Percentiles rank a stretch among this genome's conserved stretches.
Evolutionary conservation across 73 alveolate genomes (phyloP).

Genomic region (Paramecium sexaurelia): DNA sequence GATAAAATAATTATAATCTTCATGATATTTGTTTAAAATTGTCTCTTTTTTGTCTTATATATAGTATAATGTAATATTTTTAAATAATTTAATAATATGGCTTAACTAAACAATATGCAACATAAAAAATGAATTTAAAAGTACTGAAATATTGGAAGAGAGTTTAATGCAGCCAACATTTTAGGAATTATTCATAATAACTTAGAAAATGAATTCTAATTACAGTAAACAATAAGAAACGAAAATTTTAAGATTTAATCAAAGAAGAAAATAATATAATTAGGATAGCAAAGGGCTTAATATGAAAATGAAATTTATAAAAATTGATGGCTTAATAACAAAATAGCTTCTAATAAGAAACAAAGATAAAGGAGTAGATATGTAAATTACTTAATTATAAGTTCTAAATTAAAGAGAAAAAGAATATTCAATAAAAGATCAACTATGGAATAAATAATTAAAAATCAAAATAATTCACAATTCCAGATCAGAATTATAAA

Average conservation of each 20-base stretch:
- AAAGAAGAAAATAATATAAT: slow-evolving; percentile 10
- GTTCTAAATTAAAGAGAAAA: slow-evolving; percentile 2
- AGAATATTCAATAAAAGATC: slow-evolving; percentile 32
- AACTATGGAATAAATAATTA: slow-evolving; percentile 22
- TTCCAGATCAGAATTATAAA: slow-evolving; percentile 32
- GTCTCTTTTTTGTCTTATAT: neutral
- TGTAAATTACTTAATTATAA: neutral
- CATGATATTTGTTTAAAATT: neutral
- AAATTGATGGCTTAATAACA: neutral
- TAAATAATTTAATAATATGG: neutral
- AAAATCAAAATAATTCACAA: neutral
- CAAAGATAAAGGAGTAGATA: neutral
- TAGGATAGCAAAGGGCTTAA: slow-evolving; percentile 27
- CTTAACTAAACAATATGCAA: neutral
- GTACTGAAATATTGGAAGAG: neutral
- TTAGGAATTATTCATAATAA: too few relatives aligned
- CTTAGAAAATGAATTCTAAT: too few relatives aligned
- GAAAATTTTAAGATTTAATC: neutral
- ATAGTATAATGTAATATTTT: neutral
- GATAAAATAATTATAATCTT: neutral
- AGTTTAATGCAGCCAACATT: too few relatives aligned
- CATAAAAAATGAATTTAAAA: neutral
- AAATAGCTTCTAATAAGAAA: neutral
- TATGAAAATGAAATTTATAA: slow-evolving; percentile 49
- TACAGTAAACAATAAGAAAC: too few relatives aligned